Base-by-base conservation (phyloP, 73 alveolate species). In the Paramecium caudatum region DNA sequence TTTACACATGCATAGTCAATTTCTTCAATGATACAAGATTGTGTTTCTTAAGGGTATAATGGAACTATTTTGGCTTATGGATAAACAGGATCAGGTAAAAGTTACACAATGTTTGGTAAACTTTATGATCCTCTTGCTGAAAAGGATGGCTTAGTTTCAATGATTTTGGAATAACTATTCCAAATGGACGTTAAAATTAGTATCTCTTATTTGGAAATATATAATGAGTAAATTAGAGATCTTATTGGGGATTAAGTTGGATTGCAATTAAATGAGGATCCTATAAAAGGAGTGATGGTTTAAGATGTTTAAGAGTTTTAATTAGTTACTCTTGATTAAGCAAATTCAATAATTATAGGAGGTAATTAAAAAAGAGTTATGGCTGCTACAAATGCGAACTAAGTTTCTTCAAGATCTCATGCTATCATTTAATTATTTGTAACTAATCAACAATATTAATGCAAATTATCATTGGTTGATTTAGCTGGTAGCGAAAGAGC, bases 401-500 rank as follows among this genome's bases (percentile, higher is more conserved):
- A 95, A 32, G 95, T 90, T 47, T 94, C 98, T 37, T 91, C 97
- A 36, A 87, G 99, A 91, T 96, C 99, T 49, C 99, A 98, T 94
- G 97, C 99, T 46, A 94, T 98, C 33, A 96, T 97, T 63, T 94
- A 98, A 45, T 95, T 97, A 19, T 94, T 96, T 91, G 91, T 96
- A 47, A 98, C 94, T 82, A 98, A 83, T 33, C 34, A 55, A 32
- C 65, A 62, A 27, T 90, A 65, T 15, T 17, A 46, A 46, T 90
- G 98, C 7, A 98, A 98, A 93, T 91, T 98, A 82, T 88, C 96
- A 62, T 90, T 98, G 62, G 97, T 98, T 39, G 99, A 98, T 95
- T 91, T 98, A 41, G 99, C 99, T 15, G 99, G 99, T 2, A 95
- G 99, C 90, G 99, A 98, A 74, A 61, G 99, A 43, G 99, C 98